Percentiles rank a stretch among this genome's conserved stretches.
Conservation (phyloP, 2,329 filamentous ascomycete genomes). For the Alternaria triticina region DNA sequence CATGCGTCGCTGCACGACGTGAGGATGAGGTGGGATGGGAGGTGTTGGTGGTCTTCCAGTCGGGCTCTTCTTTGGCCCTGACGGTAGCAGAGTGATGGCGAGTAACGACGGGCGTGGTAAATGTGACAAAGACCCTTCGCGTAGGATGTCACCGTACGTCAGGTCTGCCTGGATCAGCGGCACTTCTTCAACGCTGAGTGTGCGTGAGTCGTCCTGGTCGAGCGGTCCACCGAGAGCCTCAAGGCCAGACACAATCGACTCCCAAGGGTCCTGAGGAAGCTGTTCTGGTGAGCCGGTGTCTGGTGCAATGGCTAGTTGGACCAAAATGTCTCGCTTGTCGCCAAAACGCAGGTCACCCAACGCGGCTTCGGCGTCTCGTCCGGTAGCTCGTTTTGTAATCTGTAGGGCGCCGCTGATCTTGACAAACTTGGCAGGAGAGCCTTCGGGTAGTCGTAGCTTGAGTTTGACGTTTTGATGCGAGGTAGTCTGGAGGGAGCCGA, state of each 20-base stretch:
- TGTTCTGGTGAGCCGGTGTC: slow-evolving; percentile 84
- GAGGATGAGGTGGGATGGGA: slow-evolving; percentile 92
- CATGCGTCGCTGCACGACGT: slow-evolving; percentile 95
- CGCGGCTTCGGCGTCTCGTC: slow-evolving; percentile 89
- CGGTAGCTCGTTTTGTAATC: slow-evolving; percentile 94
- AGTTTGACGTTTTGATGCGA: slow-evolving; percentile 99
- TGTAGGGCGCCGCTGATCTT: slow-evolving; percentile 97
- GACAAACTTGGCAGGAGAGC: slow-evolving; percentile 96
- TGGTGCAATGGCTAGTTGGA: slow-evolving; percentile 90
- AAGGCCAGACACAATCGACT: slow-evolving; percentile 92
- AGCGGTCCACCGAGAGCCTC: slow-evolving; percentile 89
- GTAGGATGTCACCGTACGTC: slow-evolving; percentile 88
- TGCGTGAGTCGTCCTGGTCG: slow-evolving; percentile 84
- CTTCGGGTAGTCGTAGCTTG: slow-evolving; percentile 90
- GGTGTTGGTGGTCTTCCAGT: slow-evolving; percentile 60
- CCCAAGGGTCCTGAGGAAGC: slow-evolving; percentile 92
- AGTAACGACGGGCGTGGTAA: slow-evolving; percentile 88
- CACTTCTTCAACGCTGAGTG: slow-evolving; percentile 88
- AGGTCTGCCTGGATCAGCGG: slow-evolving; percentile 95
- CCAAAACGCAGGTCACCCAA: slow-evolving; percentile 93
- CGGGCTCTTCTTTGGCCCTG: slow-evolving; percentile 65
- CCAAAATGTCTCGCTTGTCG: slow-evolving; percentile 75
- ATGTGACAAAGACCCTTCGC: slow-evolving; percentile 84
- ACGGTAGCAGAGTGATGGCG: slow-evolving; percentile 93
- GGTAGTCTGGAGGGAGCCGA: slow-evolving; percentile 88